Evolutionary conservation across 139 green algal species (phyloP), one percentile per base, ranked within the genome.

Genomic region (Chlamydomonas sphaeroides): DNA sequence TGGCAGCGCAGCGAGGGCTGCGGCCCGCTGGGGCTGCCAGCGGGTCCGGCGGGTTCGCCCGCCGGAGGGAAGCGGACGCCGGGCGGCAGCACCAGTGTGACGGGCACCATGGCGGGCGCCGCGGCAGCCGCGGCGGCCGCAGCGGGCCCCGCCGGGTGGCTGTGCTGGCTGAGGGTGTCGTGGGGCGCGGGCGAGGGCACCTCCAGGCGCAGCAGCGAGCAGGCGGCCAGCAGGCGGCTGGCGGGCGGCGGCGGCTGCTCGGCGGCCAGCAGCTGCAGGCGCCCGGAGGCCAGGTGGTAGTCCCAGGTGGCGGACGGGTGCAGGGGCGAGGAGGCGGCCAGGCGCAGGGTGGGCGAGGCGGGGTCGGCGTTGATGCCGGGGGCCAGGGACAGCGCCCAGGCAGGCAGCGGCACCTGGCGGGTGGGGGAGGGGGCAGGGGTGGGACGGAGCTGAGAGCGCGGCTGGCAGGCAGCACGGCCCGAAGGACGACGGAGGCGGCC

Each of bases 361-460:
- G 83, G 89, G 45, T 94, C 87, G 10, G 82, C 67, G 70, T 96
- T 96, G 79, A 80, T 71, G 10, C 88, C 90, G 0, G 91, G 80
- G 11, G 56, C 28, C 17, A 96, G 26, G 28, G 83, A 77, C 20
- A 89, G 65, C 2, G 80, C 91, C 90, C 89, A 92, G 32, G 42
- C 1, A 0, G 88, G 89, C 45, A 94, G 88, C 21, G 79, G 82
- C 65, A 93, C 80, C 53, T 79, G 71, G 51, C 10, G 35, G 51
- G 56, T 1, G 23, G 23, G 21, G 4, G 56, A 11, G 21, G 56
- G 26, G 10, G 56, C 8, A 14, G 25, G 2, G 3, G 25, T 11
- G 56, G 5, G 4, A 33, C 17, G 56, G 56, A 33, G 56, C 3
- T 3, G 61, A 38, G 5, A 66, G n/a, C n/a, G n/a, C 2, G 61